Evolutionary conservation across 2,329 filamentous ascomycete species (phyloP).

Genomic region (Talaromyces islandicus): DNA sequence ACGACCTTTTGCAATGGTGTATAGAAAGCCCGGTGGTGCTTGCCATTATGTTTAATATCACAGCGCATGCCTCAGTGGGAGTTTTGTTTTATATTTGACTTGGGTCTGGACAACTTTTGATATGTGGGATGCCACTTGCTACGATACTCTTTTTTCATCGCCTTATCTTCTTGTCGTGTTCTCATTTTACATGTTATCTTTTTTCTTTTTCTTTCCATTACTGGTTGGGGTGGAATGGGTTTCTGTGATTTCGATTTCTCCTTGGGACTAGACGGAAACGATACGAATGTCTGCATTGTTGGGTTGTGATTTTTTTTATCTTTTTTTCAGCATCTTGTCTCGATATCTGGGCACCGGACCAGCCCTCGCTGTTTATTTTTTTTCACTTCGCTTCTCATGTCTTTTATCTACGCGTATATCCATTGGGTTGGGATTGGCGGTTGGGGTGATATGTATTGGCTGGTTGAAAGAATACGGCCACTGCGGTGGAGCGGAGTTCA

Average conservation of each 20-base stretch:
- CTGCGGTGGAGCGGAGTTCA: conserved; percentile 29
- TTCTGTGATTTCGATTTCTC: conserved; percentile 19
- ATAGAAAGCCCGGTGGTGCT: conserved; percentile 32
- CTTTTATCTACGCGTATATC: conserved; percentile 16
- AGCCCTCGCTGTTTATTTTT: conserved; percentile 9
- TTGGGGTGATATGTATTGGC: conserved; percentile 22
- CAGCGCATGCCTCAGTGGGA: conserved; percentile 29
- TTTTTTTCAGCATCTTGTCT: conserved; percentile 22
- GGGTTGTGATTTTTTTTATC: conserved; percentile 21
- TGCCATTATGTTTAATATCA: conserved; percentile 13
- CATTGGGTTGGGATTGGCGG: conserved; percentile 20
- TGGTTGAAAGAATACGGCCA: conserved; percentile 14
- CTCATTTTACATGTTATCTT: conserved; percentile 17
- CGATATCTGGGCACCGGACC: conserved; percentile 11
- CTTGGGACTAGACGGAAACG: conserved; percentile 35
- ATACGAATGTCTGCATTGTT: conserved; percentile 40
- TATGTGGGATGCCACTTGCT: conserved; percentile 20
- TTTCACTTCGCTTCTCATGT: conserved; percentile 14
- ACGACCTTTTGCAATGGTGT: conserved; percentile 30
- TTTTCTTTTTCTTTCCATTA: conserved; percentile 12
- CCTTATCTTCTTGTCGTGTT: conserved; percentile 14
- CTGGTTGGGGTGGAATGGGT: conserved; percentile 28
- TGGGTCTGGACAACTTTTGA: conserved; percentile 19
- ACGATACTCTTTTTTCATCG: conserved; percentile 13
- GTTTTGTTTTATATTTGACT: conserved; percentile 28